Base-by-base conservation (phyloP, 2,329 filamentous ascomycete genomes). In the Fusarium albidum region DNA sequence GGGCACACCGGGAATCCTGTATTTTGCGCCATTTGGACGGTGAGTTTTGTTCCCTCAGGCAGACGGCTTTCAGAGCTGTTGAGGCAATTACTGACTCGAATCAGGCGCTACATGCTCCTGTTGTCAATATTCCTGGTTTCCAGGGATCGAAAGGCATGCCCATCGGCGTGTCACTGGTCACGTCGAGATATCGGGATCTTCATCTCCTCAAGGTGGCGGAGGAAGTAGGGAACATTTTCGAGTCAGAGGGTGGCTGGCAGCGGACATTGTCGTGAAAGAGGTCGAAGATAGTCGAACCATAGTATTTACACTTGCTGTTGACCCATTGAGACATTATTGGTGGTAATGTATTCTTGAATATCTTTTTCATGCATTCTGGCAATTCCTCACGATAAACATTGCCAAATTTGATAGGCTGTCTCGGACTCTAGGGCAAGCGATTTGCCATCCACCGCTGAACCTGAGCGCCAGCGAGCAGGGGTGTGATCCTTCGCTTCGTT, bases 91-190 rank as follows among this genome's bases (percentile, higher is more conserved):
- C 31, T 48, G 2, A 42, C 3, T 1, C 11, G 2, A 2, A 3
- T 1, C 9, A 77, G 73, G 74, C 73, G 5, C 69, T 89, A 9
- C 86, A 89, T 54, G 80, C 77, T 1, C 86, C 86, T 0, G 82
- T 84, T 0, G 69, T 88, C 12, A 88, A 88, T 50, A 67, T 89
- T 0, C 84, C 85, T 0, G 86, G 85, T 0, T 88, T 89, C 54
- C 67, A 73, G n/a, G 84, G 86, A 4, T 45, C 48, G 1, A 65
- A 61, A 7, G 64, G 64, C 10, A 69, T 89, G 74, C 86, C 86
- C 0, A 75, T 89, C 17, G 86, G 86, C 0, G 53, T 86, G 6
- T 81, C 79, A 1, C 64, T 85, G 1, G 76, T 85, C 0, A 74
- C 75, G 0, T 71, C 77, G 0, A 67, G 81, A 3, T 82, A 78